Evolutionary conservation across 805 yeast genomes (phyloP).

Genomic region (Kazachstania psychrophila): DNA sequence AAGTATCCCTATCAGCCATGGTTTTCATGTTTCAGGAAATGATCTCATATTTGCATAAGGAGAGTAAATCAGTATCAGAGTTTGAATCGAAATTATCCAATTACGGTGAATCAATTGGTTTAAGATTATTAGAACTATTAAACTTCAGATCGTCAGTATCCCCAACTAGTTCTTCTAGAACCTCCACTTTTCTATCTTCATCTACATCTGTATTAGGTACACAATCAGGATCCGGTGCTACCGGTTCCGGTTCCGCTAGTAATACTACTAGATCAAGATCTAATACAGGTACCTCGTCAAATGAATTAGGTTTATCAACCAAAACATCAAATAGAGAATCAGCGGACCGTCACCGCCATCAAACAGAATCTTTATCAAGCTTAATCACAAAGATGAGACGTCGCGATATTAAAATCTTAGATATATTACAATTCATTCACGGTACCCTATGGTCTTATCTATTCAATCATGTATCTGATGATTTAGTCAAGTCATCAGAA

Average conservation of each 20-base stretch:
- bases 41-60: constrained; percentile 50
- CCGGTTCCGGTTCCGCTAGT: background rate
- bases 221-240: background rate
- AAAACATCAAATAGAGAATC: background rate
- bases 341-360: constrained; percentile 3
- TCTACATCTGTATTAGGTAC: background rate
- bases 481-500: constrained; percentile 63
- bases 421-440: constrained; percentile 63
- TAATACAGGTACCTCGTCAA: constrained; percentile 3
- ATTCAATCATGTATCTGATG: constrained; percentile 71
- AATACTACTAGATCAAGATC: background rate
- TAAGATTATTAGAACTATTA: constrained; percentile 53
- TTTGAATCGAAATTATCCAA: constrained; percentile 52
- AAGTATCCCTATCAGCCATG: constrained; percentile 59
- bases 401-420: constrained; percentile 58
- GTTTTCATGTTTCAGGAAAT: constrained; percentile 66
- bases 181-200: constrained; percentile 12
- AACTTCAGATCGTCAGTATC: constrained; percentile 27
- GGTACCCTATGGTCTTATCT: constrained; percentile 64
- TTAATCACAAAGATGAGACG: constrained; percentile 23
- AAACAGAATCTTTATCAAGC: constrained; percentile 16
- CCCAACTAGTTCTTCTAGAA: constrained; percentile 12
- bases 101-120: constrained; percentile 73
- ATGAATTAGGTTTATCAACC: background rate
- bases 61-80: constrained; percentile 57